phyloP scores from a whole-genome alignment of 2,329 filamentous ascomycete species.

The Apiospora koreana region DNA sequence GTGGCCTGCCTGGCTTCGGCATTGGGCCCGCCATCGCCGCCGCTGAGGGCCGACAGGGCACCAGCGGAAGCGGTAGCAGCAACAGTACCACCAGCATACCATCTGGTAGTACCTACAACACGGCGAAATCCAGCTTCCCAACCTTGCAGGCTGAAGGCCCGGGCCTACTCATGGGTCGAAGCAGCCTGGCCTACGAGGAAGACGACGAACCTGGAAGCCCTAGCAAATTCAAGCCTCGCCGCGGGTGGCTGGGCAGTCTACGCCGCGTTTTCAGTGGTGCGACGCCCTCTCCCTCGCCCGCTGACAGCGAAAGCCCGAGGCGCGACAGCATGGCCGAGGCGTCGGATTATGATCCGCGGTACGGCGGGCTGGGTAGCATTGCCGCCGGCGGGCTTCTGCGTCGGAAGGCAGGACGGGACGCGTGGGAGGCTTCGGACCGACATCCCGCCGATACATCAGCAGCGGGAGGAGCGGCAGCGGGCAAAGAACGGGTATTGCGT shows the following conservation, averaged over 20 bases:
- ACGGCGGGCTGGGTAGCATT: conserved; percentile 47
- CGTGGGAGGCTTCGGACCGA: conserved; percentile 47
- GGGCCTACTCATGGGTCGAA: conserved; percentile 41
- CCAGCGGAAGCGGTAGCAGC: conserved; percentile 32
- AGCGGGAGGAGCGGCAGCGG: too few relatives aligned
- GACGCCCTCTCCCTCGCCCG: conserved; percentile 32
- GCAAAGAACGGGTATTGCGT: neutral
- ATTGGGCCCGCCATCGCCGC: conserved; percentile 31
- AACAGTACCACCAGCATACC: conserved; percentile 35
- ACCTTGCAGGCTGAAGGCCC: conserved; percentile 56
- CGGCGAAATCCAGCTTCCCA: conserved; percentile 54
- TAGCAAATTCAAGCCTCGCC: conserved; percentile 56
- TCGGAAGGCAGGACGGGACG: conserved; percentile 56
- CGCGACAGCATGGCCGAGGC: conserved; percentile 35
- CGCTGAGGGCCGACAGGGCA: conserved; percentile 34
- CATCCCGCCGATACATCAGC: conserved; percentile 17
- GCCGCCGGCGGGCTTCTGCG: conserved; percentile 46
- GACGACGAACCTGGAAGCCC: conserved; percentile 49
- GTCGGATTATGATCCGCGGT: conserved; percentile 45
- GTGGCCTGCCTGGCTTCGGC: conserved; percentile 27
- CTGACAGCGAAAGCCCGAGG: conserved; percentile 26
- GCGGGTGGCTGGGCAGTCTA: conserved; percentile 70
- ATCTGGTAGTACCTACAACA: conserved; percentile 42
- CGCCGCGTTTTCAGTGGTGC: conserved; percentile 60
- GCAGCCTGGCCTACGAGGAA: conserved; percentile 31